Conservation (phyloP, 495 filamentous ascomycete species). For the Halenospora varia region DNA sequence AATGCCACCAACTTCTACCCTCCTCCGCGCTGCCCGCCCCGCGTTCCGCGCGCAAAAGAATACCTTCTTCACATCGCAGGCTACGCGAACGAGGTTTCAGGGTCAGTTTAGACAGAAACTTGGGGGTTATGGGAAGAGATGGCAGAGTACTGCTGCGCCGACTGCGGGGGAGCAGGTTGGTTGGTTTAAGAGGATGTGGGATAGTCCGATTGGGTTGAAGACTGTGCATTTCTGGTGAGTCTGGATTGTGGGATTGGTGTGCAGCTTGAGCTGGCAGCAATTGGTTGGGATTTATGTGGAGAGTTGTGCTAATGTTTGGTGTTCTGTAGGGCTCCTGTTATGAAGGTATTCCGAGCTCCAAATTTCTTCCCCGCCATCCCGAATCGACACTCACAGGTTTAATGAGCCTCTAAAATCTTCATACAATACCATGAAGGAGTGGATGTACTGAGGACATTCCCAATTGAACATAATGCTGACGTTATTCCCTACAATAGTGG, state of each 20-base stretch:
- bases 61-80: slow-evolving; percentile 20
- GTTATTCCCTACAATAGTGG: slow-evolving; percentile 55
- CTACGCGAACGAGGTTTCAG: slow-evolving; percentile 5
- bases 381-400: slow-evolving; percentile 4
- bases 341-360: slow-evolving; percentile 63
- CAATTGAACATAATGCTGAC: too few relatives aligned
- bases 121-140: slow-evolving; percentile 45
- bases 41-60: slow-evolving; percentile 20
- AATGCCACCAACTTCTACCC: slow-evolving; percentile 20
- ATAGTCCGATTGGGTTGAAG: slow-evolving; percentile 83
- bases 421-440: too few relatives aligned
- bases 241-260: background rate
- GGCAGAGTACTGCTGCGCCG: slow-evolving; percentile 56
- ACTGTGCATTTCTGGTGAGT: slow-evolving; percentile 96
- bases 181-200: slow-evolving; percentile 72
- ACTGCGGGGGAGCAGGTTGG: slow-evolving; percentile 49
- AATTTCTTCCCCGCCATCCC: background rate
- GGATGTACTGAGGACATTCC: too few relatives aligned
- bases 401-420: too few relatives aligned
- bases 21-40: slow-evolving; percentile 26
- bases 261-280: background rate
- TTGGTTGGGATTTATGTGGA: too few relatives aligned
- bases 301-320: background rate
- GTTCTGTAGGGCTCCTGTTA: slow-evolving; percentile 75
- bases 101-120: slow-evolving; percentile 24